Base-by-base conservation (phyloP, 2,329 filamentous ascomycete genomes). In the Coniochaeta sp. region DNA sequence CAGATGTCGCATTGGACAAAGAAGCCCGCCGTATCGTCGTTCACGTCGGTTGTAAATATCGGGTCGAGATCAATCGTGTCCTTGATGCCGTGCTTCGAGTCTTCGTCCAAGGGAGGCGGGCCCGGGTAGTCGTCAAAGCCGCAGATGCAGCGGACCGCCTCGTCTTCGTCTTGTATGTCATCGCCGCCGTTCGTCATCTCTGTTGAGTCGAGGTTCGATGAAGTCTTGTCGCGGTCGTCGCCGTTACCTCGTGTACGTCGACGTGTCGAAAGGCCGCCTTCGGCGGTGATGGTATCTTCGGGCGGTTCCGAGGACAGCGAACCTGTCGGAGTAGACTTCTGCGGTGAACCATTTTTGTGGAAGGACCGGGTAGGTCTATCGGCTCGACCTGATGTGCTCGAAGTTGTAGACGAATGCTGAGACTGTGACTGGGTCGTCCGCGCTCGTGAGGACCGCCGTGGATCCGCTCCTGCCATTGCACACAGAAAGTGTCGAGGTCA, bases 1-100 rank as follows among this genome's bases (percentile, higher is more conserved):
- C 95, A 99, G 65, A 90, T 82, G 76, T 98, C 95, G 82, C 95
- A 99, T 79, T 98, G 93, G 66, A 99, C 93, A 76, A 97, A 99
- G 75, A 98, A 89, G 58, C 93, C 93, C 52, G 93, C 95, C 66
- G 93, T 83, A 65, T 98, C 93, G 69, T 96, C 92, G 34, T 87
- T 85, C 64, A 91, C 80, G 64, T 87, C 77, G 77, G 86, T 76
- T 73, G 81, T 74, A 73, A 81, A 75, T 76, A 86, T 76, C 72
- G 82, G 75, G 67, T 86, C 80, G 64, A 79, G 73, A 68, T 85
- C 79, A 69, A 80, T 79, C 61, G 83, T 80, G 62, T 85, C 81
- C 67, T 85, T 86, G 63, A 80, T 70, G 50, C 75, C 77, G 57
- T 77, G 72, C 63, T 81, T 82, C 59, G 75, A 71, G 64, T 81